phyloP scores from a whole-genome alignment of 1,139 yeast genomes.

The Debaryomyces nepalensis region DNA sequence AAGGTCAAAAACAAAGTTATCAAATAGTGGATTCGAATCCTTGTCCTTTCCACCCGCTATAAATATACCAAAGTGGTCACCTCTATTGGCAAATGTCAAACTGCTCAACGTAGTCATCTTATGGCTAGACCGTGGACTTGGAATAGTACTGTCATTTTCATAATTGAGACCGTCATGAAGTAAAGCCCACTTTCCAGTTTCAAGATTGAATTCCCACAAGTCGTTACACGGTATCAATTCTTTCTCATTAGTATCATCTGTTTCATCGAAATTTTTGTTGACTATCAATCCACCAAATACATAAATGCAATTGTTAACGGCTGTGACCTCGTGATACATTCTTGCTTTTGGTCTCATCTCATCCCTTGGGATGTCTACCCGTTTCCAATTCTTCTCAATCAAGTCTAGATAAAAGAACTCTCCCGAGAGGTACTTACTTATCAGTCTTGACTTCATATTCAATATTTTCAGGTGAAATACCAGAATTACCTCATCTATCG shows the following conservation, averaged over 20 bases:
- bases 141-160: conserved; percentile 32
- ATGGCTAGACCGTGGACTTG: conserved; percentile 56
- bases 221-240: conserved; percentile 58
- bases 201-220: conserved; percentile 66
- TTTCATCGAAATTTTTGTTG: conserved; percentile 19
- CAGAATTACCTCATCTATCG: conserved; percentile 35
- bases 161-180: conserved; percentile 44
- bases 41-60: conserved; percentile 65
- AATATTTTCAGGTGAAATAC: conserved; percentile 33
- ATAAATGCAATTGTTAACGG: conserved; percentile 53
- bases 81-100: conserved; percentile 45
- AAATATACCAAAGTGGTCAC: conserved; percentile 57
- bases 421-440: conserved; percentile 55
- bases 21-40: conserved; percentile 43
- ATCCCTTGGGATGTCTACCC: conserved; percentile 31
- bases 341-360: conserved; percentile 53
- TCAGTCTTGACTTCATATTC: conserved; percentile 31
- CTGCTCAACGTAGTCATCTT: conserved; percentile 51
- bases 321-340: conserved; percentile 60
- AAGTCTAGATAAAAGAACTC: conserved; percentile 62
- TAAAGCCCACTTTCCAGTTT: conserved; percentile 54
- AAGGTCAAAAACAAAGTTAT: conserved; percentile 58
- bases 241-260: conserved; percentile 18
- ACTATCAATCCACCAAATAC: conserved; percentile 65
- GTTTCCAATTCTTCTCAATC: conserved; percentile 59